Base-by-base conservation (phyloP, 257 asterid species). In the Salvia hispanica region DNA sequence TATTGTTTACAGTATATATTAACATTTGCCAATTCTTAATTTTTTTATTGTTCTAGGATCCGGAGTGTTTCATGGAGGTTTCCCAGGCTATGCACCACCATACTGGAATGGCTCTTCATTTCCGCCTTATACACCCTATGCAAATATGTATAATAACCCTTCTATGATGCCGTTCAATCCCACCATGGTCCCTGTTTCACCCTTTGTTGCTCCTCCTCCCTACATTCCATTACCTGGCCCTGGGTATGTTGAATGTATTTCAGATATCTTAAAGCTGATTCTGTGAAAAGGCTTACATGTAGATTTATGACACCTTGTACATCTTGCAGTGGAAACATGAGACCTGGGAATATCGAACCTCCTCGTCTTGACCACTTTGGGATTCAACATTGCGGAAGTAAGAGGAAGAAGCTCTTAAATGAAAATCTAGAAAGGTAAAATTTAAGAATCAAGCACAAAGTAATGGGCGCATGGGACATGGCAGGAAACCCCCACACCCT, bases 141-240 rank as follows among this genome's bases (percentile, higher is more conserved):
- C 80, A 73, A 77, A 77, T 80, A 78, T 86, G 78, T 88, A 88
- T 43, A 53, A 67, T 52, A 80, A 66, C 77, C 90, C 91, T 58
- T 73, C 83, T 31, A 82, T 80, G 89, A 83, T 85, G 89, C 81
- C 84, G 18, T 90, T 82, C 85, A 83, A 76, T 79, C 83, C 88
- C 45, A 52, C 82, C 64, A 62, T 84, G 72, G 80, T 83, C 71
- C 89, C 89, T 7, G 64, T 60, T 40, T 47, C 80, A 11, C 88
- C 84, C 28, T 85, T 61, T 64, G 65, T 72, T 59, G 75, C 62
- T 78, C 85, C 89, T 81, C 81, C 86, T 79, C 81, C 85, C 9
- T 78, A 83, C 71, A 65, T 69, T 66, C 80, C 79, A 54, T 64
- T 75, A 40, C 75, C 87, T 75, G 69, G 78, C 54, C 58, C 77